Evolutionary conservation across 2,329 filamentous ascomycete genomes (phyloP).

Genomic region (Trichoderma sp.): DNA sequence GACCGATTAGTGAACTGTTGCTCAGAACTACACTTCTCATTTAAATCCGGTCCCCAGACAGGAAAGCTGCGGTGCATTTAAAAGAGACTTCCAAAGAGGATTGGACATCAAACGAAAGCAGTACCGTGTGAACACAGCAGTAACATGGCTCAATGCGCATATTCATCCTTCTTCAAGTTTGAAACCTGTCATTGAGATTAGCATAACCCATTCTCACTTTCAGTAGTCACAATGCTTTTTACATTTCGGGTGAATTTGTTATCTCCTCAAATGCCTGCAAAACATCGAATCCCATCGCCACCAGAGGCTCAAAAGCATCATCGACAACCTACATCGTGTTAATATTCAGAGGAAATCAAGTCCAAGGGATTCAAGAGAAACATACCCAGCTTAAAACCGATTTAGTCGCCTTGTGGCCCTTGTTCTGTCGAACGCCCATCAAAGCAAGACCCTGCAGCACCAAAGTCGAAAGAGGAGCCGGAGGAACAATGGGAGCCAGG

Average conservation of each 20-base stretch:
- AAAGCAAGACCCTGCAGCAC: constrained; percentile 74
- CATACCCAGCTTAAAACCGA: constrained; percentile 79
- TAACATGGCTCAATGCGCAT: not conserved
- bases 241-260: constrained; percentile 58
- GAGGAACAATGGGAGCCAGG: constrained; percentile 72
- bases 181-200: not conserved
- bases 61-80: not conserved
- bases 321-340: constrained; percentile 55
- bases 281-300: constrained; percentile 76
- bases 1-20: not conserved
- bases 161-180: not conserved
- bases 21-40: not conserved
- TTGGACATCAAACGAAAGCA: not conserved
- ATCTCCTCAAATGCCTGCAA: constrained; percentile 81
- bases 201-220: not conserved
- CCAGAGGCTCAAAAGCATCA: constrained; percentile 68
- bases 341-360: constrained; percentile 3
- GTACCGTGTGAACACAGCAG: not conserved
- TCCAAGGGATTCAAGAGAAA: constrained; percentile 21
- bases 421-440: constrained; percentile 78
- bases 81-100: not conserved
- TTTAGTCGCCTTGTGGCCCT: constrained; percentile 68
- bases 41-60: not conserved
- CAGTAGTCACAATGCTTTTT: constrained; percentile 23
- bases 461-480: constrained; percentile 64